Evolutionary conservation across 768 basidiomycete genomes (phyloP), one percentile per base, ranked within the genome.

Genomic region (Infundibulicybe gibba): DNA sequence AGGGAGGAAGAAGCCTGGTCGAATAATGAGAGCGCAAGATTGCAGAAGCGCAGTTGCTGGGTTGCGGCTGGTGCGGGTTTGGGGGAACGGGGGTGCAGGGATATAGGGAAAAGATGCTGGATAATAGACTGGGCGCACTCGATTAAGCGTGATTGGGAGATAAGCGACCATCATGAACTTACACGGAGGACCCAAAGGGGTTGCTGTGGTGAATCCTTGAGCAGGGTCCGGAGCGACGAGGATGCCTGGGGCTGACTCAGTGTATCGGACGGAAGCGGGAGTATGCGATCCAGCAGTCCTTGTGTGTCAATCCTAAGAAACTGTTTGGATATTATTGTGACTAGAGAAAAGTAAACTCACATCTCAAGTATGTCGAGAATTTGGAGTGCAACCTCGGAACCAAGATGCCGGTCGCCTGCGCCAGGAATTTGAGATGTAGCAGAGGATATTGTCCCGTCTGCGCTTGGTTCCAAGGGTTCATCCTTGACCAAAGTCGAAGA

Each of bases 201-300:
- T 57, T 82, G 75, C 3, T 75, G 62, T 10, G 76, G 62, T 6
- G 83, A 64, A 14, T 81, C 73, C 48, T 67, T 65, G 41, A 88
- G 71, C 6, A 88, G 69, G 1, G 75, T 59, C 17, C 85, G 80
- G 37, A 89, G 70, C 9, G 74, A 68, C 14, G 71, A 64, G 1
- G 76, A 68, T n/a, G 68, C 61, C 33, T 67, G 61, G 37, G 68
- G 64, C 52, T 69, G 61, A 25, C 25, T 25, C 25, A 25, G 25
- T 25, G 25, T 25, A 25, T 25, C 25, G 44, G 68, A 60, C 16
- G 70, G 68, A 17, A 82, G 67, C 32, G 83, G 79, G 59, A 87
- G 85, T 52, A 87, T 84, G 54, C 89, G 84, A 71, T 91, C 88
- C 9, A 92, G 80, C 4, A 92, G 70, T 40, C 83, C 86, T 53